Evolutionary conservation across 768 basidiomycete species (phyloP).

Genomic region (Collybia sordida): DNA sequence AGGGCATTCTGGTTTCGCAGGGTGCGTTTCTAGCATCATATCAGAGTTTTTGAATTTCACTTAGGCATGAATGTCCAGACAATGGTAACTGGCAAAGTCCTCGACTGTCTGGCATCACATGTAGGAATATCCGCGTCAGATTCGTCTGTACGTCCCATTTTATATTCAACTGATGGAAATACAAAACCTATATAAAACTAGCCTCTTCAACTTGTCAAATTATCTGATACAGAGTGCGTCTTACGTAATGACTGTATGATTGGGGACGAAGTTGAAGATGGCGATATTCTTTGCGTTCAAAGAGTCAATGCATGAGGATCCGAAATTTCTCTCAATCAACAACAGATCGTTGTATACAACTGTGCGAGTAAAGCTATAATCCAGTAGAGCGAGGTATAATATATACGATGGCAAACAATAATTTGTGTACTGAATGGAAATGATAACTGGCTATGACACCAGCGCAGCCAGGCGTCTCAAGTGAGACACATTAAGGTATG

Average conservation of each 20-base stretch:
- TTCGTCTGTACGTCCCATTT: conserved; percentile 26
- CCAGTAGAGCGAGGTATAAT: conserved; percentile 43
- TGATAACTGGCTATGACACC: conserved; percentile 54
- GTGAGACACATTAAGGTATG: conserved; percentile 88
- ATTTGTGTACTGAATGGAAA: conserved; percentile 15
- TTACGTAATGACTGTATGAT: conserved; percentile 52
- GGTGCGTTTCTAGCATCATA: conserved; percentile 35
- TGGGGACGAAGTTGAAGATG: conserved; percentile 54
- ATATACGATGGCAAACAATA: conserved; percentile 33
- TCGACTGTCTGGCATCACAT: conserved; percentile 52
- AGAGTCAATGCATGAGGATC: background rate
- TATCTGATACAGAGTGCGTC: conserved; percentile 20
- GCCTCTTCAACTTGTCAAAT: conserved; percentile 40
- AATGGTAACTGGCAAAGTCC: conserved; percentile 55
- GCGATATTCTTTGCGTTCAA: conserved; percentile 29
- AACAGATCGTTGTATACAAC: conserved; percentile 33
- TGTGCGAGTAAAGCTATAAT: conserved; percentile 38
- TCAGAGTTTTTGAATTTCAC: background rate
- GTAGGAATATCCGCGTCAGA: conserved; percentile 30
- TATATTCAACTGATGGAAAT: background rate
- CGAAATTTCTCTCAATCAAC: conserved; percentile 6
- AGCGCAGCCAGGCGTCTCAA: conserved; percentile 84
- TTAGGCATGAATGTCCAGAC: conserved; percentile 34
- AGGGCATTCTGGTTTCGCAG: conserved; percentile 70
- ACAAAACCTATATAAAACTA: conserved; percentile 16